Evolutionary conservation across 805 yeast species (phyloP).

Genomic region (Ogataea methylovora): DNA sequence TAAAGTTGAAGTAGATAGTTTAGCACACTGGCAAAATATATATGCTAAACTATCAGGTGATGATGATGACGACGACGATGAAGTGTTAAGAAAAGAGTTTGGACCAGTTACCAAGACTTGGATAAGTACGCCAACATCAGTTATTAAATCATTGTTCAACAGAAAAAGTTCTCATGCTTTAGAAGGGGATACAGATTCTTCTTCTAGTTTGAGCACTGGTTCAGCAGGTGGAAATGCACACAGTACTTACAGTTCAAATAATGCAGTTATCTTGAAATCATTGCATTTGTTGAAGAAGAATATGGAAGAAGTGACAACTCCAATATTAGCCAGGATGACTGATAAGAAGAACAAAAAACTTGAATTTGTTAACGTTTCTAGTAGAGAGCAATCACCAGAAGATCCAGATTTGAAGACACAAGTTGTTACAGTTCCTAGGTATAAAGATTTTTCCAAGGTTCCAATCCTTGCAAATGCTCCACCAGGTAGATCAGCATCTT

Average conservation of each 20-base stretch:
- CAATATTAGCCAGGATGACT: not conserved
- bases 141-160: slow-evolving; percentile 10
- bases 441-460: no score
- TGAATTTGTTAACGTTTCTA: no score
- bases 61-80: not conserved
- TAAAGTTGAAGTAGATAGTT: no score
- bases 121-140: slow-evolving; percentile 11
- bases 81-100: slow-evolving; percentile 3
- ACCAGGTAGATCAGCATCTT: no score
- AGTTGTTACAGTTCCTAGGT: no score
- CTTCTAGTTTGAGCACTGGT: slow-evolving; percentile 7
- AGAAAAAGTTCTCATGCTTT: slow-evolving; percentile 11
- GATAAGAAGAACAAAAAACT: no score
- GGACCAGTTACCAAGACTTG: slow-evolving; percentile 15
- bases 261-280: slow-evolving; percentile 8
- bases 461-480: no score
- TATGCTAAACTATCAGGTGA: no score
- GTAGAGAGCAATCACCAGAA: no score
- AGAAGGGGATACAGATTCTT: no score
- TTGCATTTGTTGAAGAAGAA: slow-evolving; percentile 8
- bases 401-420: no score
- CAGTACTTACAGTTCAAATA: slow-evolving; percentile 4
- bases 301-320: not conserved
- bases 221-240: not conserved
- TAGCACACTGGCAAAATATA: no score